Base-by-base conservation (phyloP, 2,329 filamentous ascomycete species). In the Stachybotrys chartarum region DNA sequence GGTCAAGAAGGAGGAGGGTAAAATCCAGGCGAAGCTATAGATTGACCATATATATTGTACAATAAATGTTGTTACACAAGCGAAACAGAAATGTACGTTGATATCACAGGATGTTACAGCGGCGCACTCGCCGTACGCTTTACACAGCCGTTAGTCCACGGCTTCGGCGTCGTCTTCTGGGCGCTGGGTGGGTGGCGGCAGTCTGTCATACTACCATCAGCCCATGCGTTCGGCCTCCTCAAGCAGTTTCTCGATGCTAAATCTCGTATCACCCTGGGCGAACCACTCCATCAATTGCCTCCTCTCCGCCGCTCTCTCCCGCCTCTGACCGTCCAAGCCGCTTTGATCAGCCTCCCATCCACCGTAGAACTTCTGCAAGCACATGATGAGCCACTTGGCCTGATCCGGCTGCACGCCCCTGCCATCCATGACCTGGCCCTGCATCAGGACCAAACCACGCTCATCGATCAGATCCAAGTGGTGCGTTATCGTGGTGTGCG, bases 401-500 rank as follows among this genome's bases (percentile, higher is more conserved):
- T 96, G 88, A 54, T 91, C 84, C 0, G 90, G 81, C 59, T 78
- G 85, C 6, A 96, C 84, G 5, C 93, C 92, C 12, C 86, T 78
- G 32, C 87, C 86, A 57, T 91, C 84, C 54, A 89, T 78, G 14
- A 97, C 86, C 61, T 81, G 80, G 0, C 94, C 94, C 67, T 94
- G 88, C 78, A 97, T 87, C 59, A 99, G 76, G 14, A 97, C 91
- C 30, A 97, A 66, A 6, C 86, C 90, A 64, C 91, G 90, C 10
- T 84, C 81, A 56, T 81, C 77, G 0, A 83, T 83, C 3, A 97
- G 75, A 70, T 99, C 94, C 16, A 87, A 75, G 72, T 99, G 90
- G 72, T 97, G 91, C 46, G 93, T 97, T 55, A 97, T 78, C 3
- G 91, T 97, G 0, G 94, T 99, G 68, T 99, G 94, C 50, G 94